Evolutionary conservation across 306 rosid genomes (phyloP), one percentile per base, ranked within the genome.

Genomic region (Ziziphus jujuba): DNA sequence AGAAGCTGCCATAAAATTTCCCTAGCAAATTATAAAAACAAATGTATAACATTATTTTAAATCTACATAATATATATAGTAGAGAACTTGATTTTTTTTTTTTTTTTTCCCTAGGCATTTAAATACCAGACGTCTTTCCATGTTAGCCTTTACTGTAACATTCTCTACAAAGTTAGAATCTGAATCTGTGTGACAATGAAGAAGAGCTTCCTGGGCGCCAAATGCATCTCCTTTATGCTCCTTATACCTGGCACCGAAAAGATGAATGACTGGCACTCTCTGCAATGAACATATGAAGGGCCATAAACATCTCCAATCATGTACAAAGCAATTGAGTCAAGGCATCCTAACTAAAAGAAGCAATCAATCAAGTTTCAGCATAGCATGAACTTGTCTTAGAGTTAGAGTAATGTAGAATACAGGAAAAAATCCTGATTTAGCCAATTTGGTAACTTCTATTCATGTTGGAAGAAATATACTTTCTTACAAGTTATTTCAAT

Each of bases 121-220:
- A 50, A 50, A 50, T 83, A 89, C 98, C 95, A 79, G 75, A 53
- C 97, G 97, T 74, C 76, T 92, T 84, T 92, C 98, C 91, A 87
- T 87, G 77, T 92, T 92, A 66, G 97, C 95, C 80, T 80, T 92
- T 72, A 77, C 69, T 50, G 78, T 82, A 62, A 87, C 78, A 74
- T 81, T 87, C 56, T 85, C 81, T 75, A 81, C 84, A 61, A 89
- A 87, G 52, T 76, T 77, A 25, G 89, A 82, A 77, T 84, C 89
- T 48, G 81, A 79, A 67, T 74, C 87, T 67, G 69, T 59, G 61
- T 86, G 82, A 51, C 80, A 86, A 54, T 59, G 84, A 73, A 70
- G 59, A 77, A 81, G 84, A 28, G 96, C 84, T 20, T 85, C 84
- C 34, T 71, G 95, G 62, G 97, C 93, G 71, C 93, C 91, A 53